Conservation (phyloP, 805 yeast species). For the Lachancea waltii region DNA sequence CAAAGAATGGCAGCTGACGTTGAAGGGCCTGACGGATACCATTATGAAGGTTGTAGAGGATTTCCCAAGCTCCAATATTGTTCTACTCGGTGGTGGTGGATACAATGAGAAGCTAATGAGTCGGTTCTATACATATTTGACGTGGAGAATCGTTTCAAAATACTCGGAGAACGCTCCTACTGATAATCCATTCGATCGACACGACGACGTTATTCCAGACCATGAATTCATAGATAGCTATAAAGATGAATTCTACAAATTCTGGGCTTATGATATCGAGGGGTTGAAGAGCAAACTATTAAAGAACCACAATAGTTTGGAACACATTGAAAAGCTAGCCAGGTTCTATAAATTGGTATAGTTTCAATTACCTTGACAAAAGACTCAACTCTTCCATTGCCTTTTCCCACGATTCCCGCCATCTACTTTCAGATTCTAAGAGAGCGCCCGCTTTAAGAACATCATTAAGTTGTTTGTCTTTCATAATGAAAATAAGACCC, state of each 20-base stretch:
- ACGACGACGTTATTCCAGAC: conserved; percentile 45
- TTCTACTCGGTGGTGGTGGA: conserved; percentile 71
- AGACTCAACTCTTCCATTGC: conserved; percentile 23
- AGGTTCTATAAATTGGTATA: conserved; percentile 13
- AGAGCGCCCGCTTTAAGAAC: conserved; percentile 62
- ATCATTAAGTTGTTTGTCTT: conserved; percentile 29
- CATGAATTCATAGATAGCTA: conserved; percentile 40
- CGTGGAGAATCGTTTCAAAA: conserved; percentile 18
- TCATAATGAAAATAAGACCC: conserved; percentile 34
- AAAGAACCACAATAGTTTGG: conserved; percentile 26
- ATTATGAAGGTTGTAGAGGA: conserved; percentile 24
- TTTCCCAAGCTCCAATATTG: conserved; percentile 24
- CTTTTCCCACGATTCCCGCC: conserved; percentile 72
- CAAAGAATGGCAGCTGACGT: conserved; percentile 63
- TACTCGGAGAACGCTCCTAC: conserved; percentile 6
- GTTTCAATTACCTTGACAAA: conserved; percentile 5
- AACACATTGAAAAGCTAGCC: conserved; percentile 9
- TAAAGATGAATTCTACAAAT: conserved; percentile 40
- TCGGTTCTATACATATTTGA: conserved; percentile 45
- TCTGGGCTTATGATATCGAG: conserved; percentile 40
- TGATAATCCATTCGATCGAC: conserved; percentile 9
- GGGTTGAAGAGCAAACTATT: conserved; percentile 31
- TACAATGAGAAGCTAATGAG: conserved; percentile 58
- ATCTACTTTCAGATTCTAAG: conserved; percentile 56
- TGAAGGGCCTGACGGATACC: conserved; percentile 40